Percentiles rank a stretch among this genome's conserved stretches.
These are phyloP conservation scores for Truncatella angustata DNA, from an alignment of 2,329 filamentous ascomycete species.

Conservation along the genomic window DNA sequence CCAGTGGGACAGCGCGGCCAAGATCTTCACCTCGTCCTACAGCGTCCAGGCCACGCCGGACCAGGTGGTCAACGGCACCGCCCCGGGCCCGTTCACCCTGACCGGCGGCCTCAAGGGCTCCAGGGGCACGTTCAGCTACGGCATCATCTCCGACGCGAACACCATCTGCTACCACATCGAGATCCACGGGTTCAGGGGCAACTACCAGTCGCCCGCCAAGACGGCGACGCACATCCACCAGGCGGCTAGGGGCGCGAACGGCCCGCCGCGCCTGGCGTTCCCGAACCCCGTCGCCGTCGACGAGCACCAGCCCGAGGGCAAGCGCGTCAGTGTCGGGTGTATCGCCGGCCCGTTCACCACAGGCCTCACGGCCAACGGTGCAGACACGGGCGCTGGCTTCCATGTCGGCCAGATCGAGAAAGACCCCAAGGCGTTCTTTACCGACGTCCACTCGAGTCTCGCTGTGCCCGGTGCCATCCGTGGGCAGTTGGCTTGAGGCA, in stretches of 20 bases:
- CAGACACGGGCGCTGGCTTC: constrained; percentile 40
- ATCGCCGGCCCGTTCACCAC: constrained; percentile 34
- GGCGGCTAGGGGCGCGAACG: constrained; percentile 40
- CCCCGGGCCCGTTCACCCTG: constrained; percentile 11
- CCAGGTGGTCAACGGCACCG: constrained; percentile 45
- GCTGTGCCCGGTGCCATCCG: constrained; percentile 50
- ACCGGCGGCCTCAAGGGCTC: constrained; percentile 42
- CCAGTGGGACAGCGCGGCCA: background rate
- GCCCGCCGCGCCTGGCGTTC: constrained; percentile 51
- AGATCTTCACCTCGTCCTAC: constrained; percentile 47
- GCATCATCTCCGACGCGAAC: constrained; percentile 46
- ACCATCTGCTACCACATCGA: constrained; percentile 50
- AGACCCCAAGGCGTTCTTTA: constrained; percentile 49
- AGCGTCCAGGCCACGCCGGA: constrained; percentile 45
- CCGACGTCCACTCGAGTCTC: constrained; percentile 49
- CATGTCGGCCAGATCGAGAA: constrained; percentile 48
- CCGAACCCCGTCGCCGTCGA: constrained; percentile 38
- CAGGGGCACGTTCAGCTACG: constrained; percentile 48
- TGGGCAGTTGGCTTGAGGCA: constrained; percentile 39
- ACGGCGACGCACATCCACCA: constrained; percentile 59
- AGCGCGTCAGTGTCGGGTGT: constrained; percentile 39
- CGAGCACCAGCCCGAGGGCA: constrained; percentile 27
- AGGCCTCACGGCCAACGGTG: constrained; percentile 26
- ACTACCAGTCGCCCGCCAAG: constrained; percentile 47
- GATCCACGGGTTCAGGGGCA: constrained; percentile 45